Conservation (phyloP, 108 stramenopile genomes). For the Cyclotella choctawhatcheeana region DNA sequence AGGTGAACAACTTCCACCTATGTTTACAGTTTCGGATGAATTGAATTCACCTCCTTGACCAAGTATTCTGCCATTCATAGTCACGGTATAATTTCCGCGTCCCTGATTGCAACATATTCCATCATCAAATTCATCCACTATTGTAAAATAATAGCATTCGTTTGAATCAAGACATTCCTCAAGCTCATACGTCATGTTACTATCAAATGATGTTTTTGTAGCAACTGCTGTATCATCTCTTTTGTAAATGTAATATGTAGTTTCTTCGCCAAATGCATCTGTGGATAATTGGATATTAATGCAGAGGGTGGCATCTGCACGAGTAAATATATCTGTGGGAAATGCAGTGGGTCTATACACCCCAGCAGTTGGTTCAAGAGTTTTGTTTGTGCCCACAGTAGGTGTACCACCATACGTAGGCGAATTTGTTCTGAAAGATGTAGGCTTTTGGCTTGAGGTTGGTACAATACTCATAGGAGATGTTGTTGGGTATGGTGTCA, state of each 20-base stretch:
- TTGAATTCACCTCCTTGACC: conserved; percentile 5
- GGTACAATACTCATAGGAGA: neutral
- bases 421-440: too few species aligned
- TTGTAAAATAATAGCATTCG: conserved; percentile 13
- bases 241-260: conserved; percentile 6
- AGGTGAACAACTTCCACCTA: conserved; percentile 8
- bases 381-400: neutral
- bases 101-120: conserved; percentile 12
- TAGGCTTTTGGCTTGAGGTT: neutral
- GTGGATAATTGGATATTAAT: conserved; percentile 10
- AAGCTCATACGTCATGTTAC: neutral
- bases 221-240: neutral
- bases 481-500: neutral
- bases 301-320: neutral
- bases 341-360: neutral
- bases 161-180: conserved; percentile 5
- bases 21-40: conserved; percentile 4
- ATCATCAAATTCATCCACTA: conserved; percentile 11
- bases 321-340: neutral
- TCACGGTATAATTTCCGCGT: neutral
- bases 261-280: conserved; percentile 24
- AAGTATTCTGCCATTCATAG: conserved; percentile 1
- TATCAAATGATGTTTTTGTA: neutral
- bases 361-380: neutral
- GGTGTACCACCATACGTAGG: neutral